Evolutionary conservation across 2,329 filamentous ascomycete genomes (phyloP), one percentile per base, ranked within the genome.

Genomic region (Beauveria australis): DNA sequence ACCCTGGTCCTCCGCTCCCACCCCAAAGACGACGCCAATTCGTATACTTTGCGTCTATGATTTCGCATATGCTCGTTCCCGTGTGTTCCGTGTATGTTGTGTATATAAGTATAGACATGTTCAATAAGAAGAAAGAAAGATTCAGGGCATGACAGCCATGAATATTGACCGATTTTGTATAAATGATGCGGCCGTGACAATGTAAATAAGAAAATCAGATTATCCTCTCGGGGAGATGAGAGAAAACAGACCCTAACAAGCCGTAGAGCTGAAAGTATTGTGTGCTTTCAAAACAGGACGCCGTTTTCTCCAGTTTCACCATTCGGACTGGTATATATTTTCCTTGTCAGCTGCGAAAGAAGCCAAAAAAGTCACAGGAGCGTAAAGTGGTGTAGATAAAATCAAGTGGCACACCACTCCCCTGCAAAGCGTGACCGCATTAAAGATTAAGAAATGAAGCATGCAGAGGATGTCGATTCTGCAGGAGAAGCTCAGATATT

Each of bases 381-480:
- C 44, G 28, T 48, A 30, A 44, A 44, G 30, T 10, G 28, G 16
- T 22, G 18, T 30, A 18, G 26, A 49, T 4, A 30, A 46, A 1
- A 37, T 51, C 48, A 51, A 51, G 9, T 37, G 28, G 53, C 41
- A 43, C 53, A 56, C 26, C 53, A 47, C 41, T 55, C 40, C 41
- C 33, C 26, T 30, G 40, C 24, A 55, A 48, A 14, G 54, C 14
- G 44, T 49, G 46, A 26, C 43, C 44, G 22, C 41, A 58, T 58
- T 58, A 58, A 28, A 58, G 46, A 58, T 58, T 58, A 58, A 58
- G 22, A 47, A 48, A 33, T 22, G 33, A 58, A 30, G 46, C 19
- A 49, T 14, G 54, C 54, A 58, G 54, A 58, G 44, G 22, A 49
- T 48, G 54, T 49, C 54, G 46, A n/a, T 58, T 58, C 54, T 58